Conservation (phyloP, 2,329 filamentous ascomycete genomes). For the Penicillium paneum region DNA sequence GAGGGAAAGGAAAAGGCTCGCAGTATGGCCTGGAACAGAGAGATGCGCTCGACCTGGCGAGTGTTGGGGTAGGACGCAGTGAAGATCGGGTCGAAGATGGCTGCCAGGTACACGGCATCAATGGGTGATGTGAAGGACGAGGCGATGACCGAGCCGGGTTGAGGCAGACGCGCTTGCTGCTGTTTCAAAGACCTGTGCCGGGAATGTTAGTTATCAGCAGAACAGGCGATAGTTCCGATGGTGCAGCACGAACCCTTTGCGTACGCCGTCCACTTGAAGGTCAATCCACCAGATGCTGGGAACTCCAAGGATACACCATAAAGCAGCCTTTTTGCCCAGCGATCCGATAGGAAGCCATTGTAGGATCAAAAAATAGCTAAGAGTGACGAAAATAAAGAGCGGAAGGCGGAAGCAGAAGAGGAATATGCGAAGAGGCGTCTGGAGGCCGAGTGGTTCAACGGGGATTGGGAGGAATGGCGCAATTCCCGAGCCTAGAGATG, state of each 20-base stretch:
- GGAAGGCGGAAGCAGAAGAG: conserved; percentile 80
- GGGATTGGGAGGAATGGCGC: conserved; percentile 88
- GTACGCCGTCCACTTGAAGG: conserved; percentile 95
- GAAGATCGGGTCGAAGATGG: conserved; percentile 95
- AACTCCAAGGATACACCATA: conserved; percentile 84
- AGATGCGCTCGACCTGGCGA: conserved; percentile 70
- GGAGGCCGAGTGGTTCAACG: conserved; percentile 60
- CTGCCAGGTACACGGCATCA: conserved; percentile 89
- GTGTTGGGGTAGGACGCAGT: conserved; percentile 76
- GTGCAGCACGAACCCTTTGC: conserved; percentile 64
- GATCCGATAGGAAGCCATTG: conserved; percentile 74
- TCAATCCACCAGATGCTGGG: conserved; percentile 98
- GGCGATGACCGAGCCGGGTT: conserved; percentile 77
- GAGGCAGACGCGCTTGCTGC: conserved; percentile 69
- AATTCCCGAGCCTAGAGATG: conserved; percentile 75
- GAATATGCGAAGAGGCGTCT: conserved; percentile 63
- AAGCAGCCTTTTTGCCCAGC: conserved; percentile 71
- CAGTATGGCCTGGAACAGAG: conserved; percentile 70
- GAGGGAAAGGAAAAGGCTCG: conserved; percentile 65
- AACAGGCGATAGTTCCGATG: neutral
- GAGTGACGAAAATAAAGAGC: conserved; percentile 65
- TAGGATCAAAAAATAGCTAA: conserved; percentile 74
- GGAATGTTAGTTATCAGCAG: neutral
- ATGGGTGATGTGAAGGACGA: conserved; percentile 89
- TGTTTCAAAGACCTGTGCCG: conserved; percentile 61